phyloP scores from a whole-genome alignment of 1,284 basidiomycete genomes.

The Cutaneotrichosporon mucoides region DNA sequence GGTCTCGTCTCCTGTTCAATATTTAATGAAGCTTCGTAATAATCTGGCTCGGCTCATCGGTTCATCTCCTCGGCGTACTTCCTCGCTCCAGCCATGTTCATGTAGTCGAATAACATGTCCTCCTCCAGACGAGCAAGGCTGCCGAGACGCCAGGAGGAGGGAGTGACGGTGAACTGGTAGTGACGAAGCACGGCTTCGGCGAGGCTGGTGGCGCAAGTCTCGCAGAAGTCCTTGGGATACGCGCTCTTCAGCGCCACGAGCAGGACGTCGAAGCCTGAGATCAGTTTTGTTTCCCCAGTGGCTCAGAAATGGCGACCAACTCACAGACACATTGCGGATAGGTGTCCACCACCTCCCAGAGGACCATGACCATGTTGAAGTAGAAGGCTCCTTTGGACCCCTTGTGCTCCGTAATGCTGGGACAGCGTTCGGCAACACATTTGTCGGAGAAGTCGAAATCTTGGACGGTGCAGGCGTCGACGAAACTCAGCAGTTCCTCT shows the following conservation, averaged over 20 bases:
- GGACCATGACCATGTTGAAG: neutral
- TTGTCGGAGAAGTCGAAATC: neutral
- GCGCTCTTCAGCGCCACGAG: neutral
- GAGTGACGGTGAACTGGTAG: neutral
- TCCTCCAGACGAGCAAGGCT: neutral
- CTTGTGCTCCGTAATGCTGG: neutral
- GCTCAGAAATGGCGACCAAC: no score
- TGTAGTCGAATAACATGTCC: neutral
- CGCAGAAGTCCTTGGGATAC: neutral
- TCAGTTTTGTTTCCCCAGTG: no score
- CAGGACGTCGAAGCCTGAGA: neutral
- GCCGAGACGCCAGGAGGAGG: neutral
- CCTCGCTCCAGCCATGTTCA: neutral
- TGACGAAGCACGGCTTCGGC: neutral
- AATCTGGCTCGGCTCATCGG: no score
- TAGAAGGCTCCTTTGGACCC: neutral
- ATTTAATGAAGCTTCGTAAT: no score
- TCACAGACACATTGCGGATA: conserved; percentile 1
- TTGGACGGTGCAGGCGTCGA: neutral
- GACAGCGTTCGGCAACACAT: neutral
- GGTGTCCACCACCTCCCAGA: neutral
- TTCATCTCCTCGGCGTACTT: neutral
- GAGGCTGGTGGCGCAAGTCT: neutral
- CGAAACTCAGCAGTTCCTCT: neutral
- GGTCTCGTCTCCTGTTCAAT: neutral